These are phyloP conservation scores for Fusarium torreyae DNA, from an alignment of 2,329 filamentous ascomycete species.

Conservation along the genomic window DNA sequence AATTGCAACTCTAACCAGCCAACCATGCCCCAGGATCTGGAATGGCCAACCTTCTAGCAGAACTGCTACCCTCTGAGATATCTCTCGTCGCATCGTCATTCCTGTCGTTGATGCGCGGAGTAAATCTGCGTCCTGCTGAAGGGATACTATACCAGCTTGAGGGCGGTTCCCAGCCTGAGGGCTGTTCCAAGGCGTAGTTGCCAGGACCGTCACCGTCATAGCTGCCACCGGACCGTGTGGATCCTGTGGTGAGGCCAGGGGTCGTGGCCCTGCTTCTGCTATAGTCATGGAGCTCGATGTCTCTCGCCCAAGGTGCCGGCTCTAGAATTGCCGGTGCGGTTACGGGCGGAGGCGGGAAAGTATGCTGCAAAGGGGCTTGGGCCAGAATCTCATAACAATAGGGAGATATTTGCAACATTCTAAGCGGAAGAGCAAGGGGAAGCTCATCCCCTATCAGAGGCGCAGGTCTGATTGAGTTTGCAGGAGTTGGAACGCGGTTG, in stretches of 20 bases:
- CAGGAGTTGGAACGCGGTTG: constrained; percentile 1
- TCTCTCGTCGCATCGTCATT: constrained; percentile 19
- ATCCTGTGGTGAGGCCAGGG: constrained; percentile 27
- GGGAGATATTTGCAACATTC: background rate
- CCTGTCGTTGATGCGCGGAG: constrained; percentile 5
- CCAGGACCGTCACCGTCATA: constrained; percentile 3
- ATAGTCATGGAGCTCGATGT: background rate
- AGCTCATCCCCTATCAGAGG: background rate
- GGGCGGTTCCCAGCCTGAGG: constrained; percentile 1
- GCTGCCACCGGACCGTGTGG: constrained; percentile 12
- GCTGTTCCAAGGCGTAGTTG: background rate
- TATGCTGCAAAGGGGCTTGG: constrained; percentile 1
- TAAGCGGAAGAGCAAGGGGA: background rate
- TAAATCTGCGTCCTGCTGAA: background rate
- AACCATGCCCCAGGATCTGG: constrained; percentile 32
- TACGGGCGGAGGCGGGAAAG: background rate
- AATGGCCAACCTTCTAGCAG: background rate
- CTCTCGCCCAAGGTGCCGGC: background rate
- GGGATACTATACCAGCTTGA: constrained; percentile 10
- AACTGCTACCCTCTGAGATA: background rate
- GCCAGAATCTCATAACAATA: constrained; percentile 1
- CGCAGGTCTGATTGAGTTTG: background rate
- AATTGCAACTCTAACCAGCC: constrained; percentile 11
- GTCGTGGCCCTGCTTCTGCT: constrained; percentile 3
- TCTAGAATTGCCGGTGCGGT: background rate